phyloP scores from a whole-genome alignment of 1,284 basidiomycete species.

The Mycena citricolor region DNA sequence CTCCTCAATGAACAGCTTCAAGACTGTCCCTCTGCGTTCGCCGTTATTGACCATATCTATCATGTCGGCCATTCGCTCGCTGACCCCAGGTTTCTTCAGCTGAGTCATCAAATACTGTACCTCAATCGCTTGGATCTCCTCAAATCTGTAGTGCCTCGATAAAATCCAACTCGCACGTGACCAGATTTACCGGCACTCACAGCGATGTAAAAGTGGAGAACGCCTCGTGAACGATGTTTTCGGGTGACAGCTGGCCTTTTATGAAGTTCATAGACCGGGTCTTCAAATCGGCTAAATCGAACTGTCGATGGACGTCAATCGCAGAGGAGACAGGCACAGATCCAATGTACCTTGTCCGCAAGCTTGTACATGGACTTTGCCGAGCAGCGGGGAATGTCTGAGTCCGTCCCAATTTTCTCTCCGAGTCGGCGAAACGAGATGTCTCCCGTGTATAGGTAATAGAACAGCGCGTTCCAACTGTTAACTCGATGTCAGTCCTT shows the following conservation, averaged over 20 bases:
- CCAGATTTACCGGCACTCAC: constrained; percentile 1
- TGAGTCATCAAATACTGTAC: constrained; percentile 1
- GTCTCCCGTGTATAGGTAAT: constrained; percentile 4
- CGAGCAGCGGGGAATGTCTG: constrained; percentile 2
- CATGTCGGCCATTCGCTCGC: constrained; percentile 1
- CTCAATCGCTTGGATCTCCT: constrained; percentile 10
- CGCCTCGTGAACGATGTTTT: constrained; percentile 11
- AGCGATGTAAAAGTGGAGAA: constrained; percentile 19
- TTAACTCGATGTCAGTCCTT: background rate
- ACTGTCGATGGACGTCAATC: background rate
- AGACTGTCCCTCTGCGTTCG: background rate
- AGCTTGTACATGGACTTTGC: constrained; percentile 22
- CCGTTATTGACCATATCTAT: constrained; percentile 3
- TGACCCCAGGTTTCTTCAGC: constrained; percentile 1
- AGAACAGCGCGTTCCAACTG: constrained; percentile 8
- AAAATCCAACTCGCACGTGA: background rate
- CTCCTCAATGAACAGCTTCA: constrained; percentile 3
- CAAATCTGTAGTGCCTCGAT: constrained; percentile 4
- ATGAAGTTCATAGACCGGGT: background rate
- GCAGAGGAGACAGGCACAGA: background rate
- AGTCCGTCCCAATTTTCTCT: background rate
- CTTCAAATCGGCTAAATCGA: constrained; percentile 9
- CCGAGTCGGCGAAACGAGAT: constrained; percentile 4
- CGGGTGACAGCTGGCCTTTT: constrained; percentile 5
- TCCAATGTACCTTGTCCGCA: constrained; percentile 16